phyloP scores from a whole-genome alignment of 805 yeast genomes.

The Suhomyces pyralidae region DNA sequence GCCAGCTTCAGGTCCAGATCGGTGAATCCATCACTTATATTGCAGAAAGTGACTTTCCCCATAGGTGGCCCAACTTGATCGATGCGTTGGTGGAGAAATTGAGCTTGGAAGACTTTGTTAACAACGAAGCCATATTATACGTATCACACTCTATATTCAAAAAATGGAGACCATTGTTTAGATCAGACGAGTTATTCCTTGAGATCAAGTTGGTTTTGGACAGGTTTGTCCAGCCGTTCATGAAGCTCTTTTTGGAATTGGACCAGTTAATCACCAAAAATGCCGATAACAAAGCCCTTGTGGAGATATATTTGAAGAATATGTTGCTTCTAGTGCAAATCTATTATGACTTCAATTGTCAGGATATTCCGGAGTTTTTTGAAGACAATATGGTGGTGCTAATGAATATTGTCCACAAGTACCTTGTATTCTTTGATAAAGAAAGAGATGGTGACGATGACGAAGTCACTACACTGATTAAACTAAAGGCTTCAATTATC shows the following conservation, averaged over 20 bases:
- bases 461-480: slow-evolving; percentile 65
- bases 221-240: slow-evolving; percentile 77
- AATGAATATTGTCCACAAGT: slow-evolving; percentile 80
- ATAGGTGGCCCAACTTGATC: slow-evolving; percentile 75
- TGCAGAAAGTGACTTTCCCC: slow-evolving; percentile 96
- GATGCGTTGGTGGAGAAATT: slow-evolving; percentile 71
- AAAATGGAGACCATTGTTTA: slow-evolving; percentile 92
- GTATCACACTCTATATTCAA: slow-evolving; percentile 96
- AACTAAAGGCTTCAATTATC: slow-evolving; percentile 75
- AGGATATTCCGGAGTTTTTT: slow-evolving; percentile 96
- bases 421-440: slow-evolving; percentile 56
- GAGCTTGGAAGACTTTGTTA: slow-evolving; percentile 60
- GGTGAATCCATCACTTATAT: slow-evolving; percentile 91
- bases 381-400: slow-evolving; percentile 82
- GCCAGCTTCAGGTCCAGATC: slow-evolving; percentile 80
- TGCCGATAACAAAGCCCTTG: slow-evolving; percentile 44
- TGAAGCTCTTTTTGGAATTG: slow-evolving; percentile 62
- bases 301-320: slow-evolving; percentile 63
- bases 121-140: slow-evolving; percentile 79
- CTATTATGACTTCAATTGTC: slow-evolving; percentile 92
- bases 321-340: slow-evolving; percentile 71
- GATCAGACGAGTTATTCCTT: slow-evolving; percentile 82
- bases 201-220: slow-evolving; percentile 87
- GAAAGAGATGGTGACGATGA: slow-evolving; percentile 45
- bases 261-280: slow-evolving; percentile 59